Evolutionary conservation across 2,329 filamentous ascomycete genomes (phyloP), one percentile per base, ranked within the genome.

Genomic region (Teratosphaeria gauchensis): DNA sequence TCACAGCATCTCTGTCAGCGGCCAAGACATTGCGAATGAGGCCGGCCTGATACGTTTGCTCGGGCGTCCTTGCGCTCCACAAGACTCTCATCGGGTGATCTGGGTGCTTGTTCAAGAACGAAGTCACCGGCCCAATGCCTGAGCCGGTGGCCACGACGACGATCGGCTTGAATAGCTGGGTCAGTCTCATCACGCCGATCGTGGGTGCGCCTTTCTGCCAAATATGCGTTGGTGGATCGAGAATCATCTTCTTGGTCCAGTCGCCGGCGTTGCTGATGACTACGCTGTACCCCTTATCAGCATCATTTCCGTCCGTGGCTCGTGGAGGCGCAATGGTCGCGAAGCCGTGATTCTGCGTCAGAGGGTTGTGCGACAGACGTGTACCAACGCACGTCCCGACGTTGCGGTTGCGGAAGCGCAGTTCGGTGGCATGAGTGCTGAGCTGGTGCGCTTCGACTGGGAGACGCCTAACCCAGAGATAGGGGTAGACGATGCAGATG

Each of bases 211-310:
- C 87, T 52, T 86, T 82, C 4, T 86, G 82, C 84, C 85, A 91
- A 53, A 90, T 73, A 55, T 80, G 73, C 0, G 75, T 79, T 1
- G 86, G 86, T 1, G 83, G 83, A 54, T 80, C 77, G 54, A 78
- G 74, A 72, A 91, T 89, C 58, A 82, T 80, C 33, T 78, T 75
- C 28, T 76, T 75, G 0, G 88, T 91, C 87, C 88, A 91, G 73
- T 91, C 87, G 24, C 88, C 88, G 3, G 86, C 87, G 63, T 85
- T 86, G 57, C 86, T 89, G 31, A 91, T 79, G 32, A 91, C 75
- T 32, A 88, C 76, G 0, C 85, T 89, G 73, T 86, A 89, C 14
- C 82, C 84, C 56, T 58, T 56, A 19, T 52, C 38, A 9, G 24
- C 11, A 48, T 60, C 57, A 48, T 19, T 8, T n/a, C 21, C 38